Evolutionary conservation across 371 early-diverging fungal species (phyloP).

Genomic region (Mortierella sp.): DNA sequence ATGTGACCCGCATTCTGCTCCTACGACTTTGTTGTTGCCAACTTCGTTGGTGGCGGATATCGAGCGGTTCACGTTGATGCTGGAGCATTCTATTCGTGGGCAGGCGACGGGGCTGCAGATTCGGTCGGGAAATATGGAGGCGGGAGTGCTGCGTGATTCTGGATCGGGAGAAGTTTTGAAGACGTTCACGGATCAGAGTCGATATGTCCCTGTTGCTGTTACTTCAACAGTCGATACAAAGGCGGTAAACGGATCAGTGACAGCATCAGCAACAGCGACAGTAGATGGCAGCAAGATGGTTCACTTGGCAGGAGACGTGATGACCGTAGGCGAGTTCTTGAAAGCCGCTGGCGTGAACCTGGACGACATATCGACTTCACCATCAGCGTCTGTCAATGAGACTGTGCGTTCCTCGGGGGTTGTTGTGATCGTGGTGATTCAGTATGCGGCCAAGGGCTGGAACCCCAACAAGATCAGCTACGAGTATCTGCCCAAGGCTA

Average conservation of each 20-base stretch:
- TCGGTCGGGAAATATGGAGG: conserved; percentile 59
- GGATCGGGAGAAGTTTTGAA: conserved; percentile 30
- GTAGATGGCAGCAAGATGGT: neutral
- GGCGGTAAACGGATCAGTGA: neutral
- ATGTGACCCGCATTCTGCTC: conserved; percentile 41
- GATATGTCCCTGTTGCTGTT: conserved; percentile 17
- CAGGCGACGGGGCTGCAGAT: conserved; percentile 51
- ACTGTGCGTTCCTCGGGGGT: conserved; percentile 61
- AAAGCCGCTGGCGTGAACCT: conserved; percentile 53
- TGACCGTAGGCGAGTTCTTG: conserved; percentile 56
- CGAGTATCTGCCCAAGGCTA: conserved; percentile 60
- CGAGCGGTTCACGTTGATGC: conserved; percentile 59
- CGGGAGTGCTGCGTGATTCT: conserved; percentile 34
- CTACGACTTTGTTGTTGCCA: conserved; percentile 21
- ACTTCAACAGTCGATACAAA: neutral
- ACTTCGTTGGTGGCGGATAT: conserved; percentile 52
- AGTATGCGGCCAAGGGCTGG: conserved; percentile 58
- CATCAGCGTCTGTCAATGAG: conserved; percentile 50
- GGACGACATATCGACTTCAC: conserved; percentile 31
- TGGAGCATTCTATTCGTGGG: conserved; percentile 69
- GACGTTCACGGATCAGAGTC: conserved; percentile 27
- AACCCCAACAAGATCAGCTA: conserved; percentile 55
- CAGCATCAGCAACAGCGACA: neutral
- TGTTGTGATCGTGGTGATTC: conserved; percentile 64
- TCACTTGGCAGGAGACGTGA: conserved; percentile 60